A percentile compares a stretch with the other conserved stretches of the same genome.
Evolutionary conservation across 345 rosid species (phyloP).

Genomic region (Ailanthus altissimus): DNA sequence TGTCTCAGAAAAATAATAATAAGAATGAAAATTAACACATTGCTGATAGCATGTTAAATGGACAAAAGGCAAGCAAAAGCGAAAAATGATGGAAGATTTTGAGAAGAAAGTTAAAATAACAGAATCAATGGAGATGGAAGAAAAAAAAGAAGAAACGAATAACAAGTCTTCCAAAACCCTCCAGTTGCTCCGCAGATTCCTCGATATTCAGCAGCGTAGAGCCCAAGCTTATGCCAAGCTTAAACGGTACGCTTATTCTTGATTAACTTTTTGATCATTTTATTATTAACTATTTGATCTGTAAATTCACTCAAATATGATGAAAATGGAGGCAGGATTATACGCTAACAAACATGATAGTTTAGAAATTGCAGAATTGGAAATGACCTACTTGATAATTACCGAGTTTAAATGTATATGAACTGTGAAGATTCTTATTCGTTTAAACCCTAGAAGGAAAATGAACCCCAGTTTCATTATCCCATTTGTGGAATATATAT

Average conservation of each 20-base stretch:
- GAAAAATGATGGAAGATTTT: constrained; percentile 58
- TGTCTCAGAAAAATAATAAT: no score
- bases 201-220: constrained; percentile 76
- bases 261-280: background rate
- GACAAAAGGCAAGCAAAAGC: background rate
- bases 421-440: background rate
- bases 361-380: background rate
- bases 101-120: constrained; percentile 58
- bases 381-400: background rate
- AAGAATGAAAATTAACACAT: no score
- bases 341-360: background rate
- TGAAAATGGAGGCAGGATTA: background rate
- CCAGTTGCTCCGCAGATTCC: constrained; percentile 59
- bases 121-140: constrained; percentile 45
- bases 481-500: background rate
- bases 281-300: background rate
- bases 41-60: no score
- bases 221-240: constrained; percentile 85
- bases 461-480: background rate
- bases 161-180: constrained; percentile 37
- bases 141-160: background rate
- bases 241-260: constrained; percentile 45
- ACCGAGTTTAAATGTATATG: background rate
- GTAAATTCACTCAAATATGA: background rate
- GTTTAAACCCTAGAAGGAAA: background rate